Evolutionary conservation across 495 filamentous ascomycete species (phyloP), one percentile per base, ranked within the genome.

Genomic region (Sabuloglossum arenarium): DNA sequence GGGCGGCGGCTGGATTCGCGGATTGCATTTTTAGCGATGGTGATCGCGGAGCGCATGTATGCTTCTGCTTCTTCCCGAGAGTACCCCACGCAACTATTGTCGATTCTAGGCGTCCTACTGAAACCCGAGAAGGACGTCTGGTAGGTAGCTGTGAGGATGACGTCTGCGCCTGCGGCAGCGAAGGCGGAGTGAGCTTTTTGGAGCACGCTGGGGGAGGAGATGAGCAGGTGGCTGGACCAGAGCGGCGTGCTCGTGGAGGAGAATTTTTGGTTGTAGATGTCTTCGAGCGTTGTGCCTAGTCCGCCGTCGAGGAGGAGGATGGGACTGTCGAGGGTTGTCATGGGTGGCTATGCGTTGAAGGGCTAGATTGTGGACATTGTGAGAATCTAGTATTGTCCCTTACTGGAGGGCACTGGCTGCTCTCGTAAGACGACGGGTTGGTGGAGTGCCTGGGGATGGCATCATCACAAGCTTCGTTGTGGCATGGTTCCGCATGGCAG

Each of bases 131-230:
- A 59, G 0, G 72, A 77, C 1, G 74, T 69, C 66, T 85, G 80
- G 63, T 85, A 84, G 5, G 81, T 85, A 3, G 79, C 79, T 23
- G 76, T 82, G 21, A 79, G 66, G 19, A 84, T 59, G 19, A 85
- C 68, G 61, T 84, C 77, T 11, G 73, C 74, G 30, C 77, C 78
- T 25, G 74, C 71, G 0, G 31, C 21, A 16, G 63, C 68, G 58
- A 83, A 85, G 54, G 72, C 70, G 27, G 55, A 62, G 58, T 85
- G 81, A 59, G 71, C 76, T 8, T 61, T 62, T 45, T 65, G 62
- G 0, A 84, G 70, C 1, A 71, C 79, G 14, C 65, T 55, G 9
- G 71, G 73, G 54, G 67, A 65, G 45, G 67, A 64, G 54, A 82
- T 57, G 11, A 85, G 71, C 21, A 81, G 69, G 58, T 84, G 74